phyloP scores from a whole-genome alignment of 371 early-diverging fungal species.

The Mortierella sp. region DNA sequence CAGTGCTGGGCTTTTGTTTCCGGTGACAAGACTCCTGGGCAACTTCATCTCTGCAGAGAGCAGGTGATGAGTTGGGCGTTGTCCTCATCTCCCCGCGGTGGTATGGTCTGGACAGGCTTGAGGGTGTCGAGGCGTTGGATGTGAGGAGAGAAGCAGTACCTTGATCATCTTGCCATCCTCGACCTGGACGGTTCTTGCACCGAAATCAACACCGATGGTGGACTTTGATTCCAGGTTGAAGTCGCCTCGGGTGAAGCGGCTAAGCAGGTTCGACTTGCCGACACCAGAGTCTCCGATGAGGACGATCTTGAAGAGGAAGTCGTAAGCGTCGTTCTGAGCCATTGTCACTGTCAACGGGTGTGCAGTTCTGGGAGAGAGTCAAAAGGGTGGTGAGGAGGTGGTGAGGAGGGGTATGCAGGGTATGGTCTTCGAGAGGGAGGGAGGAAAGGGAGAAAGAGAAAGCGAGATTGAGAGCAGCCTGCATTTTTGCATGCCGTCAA shows the following conservation, averaged over 20 bases:
- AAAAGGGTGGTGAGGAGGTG: not conserved
- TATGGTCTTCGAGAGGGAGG: slow-evolving; percentile 5
- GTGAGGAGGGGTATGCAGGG: slow-evolving; percentile 4
- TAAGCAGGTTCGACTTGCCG: slow-evolving; percentile 96
- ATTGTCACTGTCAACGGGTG: slow-evolving; percentile 27
- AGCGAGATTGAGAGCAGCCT: not conserved
- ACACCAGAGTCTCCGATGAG: slow-evolving; percentile 96
- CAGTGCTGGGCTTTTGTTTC: too few species aligned
- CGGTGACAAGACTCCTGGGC: too few species aligned
- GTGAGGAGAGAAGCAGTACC: slow-evolving; percentile 14
- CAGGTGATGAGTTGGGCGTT: too few species aligned
- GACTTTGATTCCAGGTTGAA: slow-evolving; percentile 54
- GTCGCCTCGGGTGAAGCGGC: slow-evolving; percentile 81
- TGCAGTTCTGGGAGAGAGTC: not conserved
- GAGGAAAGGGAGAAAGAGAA: slow-evolving; percentile 10
- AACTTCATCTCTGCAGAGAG: not conserved
- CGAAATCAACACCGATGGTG: slow-evolving; percentile 55
- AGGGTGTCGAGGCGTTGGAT: too few species aligned
- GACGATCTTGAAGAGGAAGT: slow-evolving; percentile 91
- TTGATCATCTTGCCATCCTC: slow-evolving; percentile 56
- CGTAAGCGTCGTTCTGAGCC: slow-evolving; percentile 86
- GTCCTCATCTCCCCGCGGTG: too few species aligned
- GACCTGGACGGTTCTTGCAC: slow-evolving; percentile 52
- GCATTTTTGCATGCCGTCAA: too few species aligned
- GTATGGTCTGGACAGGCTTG: too few species aligned